Conservation (phyloP, 2,329 filamentous ascomycete species). For the Diaporthe vaccinii region DNA sequence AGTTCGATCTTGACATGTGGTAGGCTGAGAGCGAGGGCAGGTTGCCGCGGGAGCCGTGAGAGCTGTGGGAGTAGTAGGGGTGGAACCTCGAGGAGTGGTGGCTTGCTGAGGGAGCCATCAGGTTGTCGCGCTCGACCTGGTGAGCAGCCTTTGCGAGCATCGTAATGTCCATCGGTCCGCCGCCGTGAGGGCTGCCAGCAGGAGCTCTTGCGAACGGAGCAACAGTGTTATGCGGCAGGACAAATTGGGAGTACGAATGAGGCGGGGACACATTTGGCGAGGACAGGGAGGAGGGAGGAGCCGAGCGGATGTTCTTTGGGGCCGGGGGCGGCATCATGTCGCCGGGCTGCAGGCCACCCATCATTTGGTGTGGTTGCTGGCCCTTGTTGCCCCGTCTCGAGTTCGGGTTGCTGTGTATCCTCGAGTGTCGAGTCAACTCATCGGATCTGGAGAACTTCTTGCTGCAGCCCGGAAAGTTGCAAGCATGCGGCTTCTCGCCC, state of each 20-base stretch:
- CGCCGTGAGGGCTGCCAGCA: constrained; percentile 55
- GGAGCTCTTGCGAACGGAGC: constrained; percentile 64
- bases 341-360: constrained; percentile 63
- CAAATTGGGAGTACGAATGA: constrained; percentile 85
- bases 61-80: constrained; percentile 65
- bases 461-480: constrained; percentile 89
- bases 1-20: constrained; percentile 92
- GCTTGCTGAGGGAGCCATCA: constrained; percentile 56
- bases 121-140: constrained; percentile 72
- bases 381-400: constrained; percentile 92
- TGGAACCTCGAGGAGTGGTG: constrained; percentile 64
- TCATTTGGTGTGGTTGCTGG: constrained; percentile 61
- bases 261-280: constrained; percentile 98
- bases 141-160: constrained; percentile 72
- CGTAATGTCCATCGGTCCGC: constrained; percentile 65
- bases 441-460: constrained; percentile 98
- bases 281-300: constrained; percentile 85
- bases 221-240: constrained; percentile 58
- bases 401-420: constrained; percentile 99
- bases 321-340: constrained; percentile 84
- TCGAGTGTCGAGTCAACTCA: constrained; percentile 94
- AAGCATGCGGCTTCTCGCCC: constrained; percentile 97
- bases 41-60: constrained; percentile 69
- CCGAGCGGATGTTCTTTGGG: constrained; percentile 87
- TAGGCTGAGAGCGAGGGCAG: constrained; percentile 87